Conservation (phyloP, 2,329 filamentous ascomycete genomes). For the Hawksworthiomyces lignivorus region DNA sequence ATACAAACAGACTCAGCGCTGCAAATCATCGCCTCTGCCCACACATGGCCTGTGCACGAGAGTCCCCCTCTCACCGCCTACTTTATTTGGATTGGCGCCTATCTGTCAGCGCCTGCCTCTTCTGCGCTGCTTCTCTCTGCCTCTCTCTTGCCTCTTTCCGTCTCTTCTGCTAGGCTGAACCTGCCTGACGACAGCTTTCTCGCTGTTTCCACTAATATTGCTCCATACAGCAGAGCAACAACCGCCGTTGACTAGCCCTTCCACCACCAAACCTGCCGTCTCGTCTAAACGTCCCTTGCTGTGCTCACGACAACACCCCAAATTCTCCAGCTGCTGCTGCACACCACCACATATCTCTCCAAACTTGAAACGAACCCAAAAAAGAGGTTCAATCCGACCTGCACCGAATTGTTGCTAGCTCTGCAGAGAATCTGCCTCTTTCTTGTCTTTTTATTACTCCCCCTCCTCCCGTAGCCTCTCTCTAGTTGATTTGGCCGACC, state of each 20-base stretch:
- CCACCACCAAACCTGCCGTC: too few species aligned
- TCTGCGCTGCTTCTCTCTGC: not conserved
- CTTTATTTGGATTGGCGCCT: constrained; percentile 1
- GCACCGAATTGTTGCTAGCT: too few species aligned
- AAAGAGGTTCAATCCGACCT: too few species aligned
- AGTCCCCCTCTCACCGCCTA: constrained; percentile 11
- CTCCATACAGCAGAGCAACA: too few species aligned
- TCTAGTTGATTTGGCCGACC: not conserved
- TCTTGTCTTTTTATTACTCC: not conserved
- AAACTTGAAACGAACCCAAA: too few species aligned
- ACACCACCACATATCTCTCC: too few species aligned
- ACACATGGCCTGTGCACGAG: constrained; percentile 13
- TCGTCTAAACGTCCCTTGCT: too few species aligned
- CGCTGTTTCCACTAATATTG: constrained; percentile 1
- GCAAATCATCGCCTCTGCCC: not conserved
- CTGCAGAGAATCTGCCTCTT: too few species aligned
- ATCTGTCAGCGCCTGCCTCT: not conserved
- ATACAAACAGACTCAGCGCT: not conserved
- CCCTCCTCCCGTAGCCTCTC: not conserved
- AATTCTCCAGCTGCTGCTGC: not conserved
- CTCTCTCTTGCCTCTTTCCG: not conserved
- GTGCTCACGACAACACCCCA: too few species aligned
- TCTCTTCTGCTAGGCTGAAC: constrained; percentile 14
- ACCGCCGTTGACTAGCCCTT: not conserved
- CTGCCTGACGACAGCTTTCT: constrained; percentile 18